These are phyloP conservation scores for Artemisia annua DNA, from an alignment of 129 eudicot species.

Conservation along the genomic window DNA sequence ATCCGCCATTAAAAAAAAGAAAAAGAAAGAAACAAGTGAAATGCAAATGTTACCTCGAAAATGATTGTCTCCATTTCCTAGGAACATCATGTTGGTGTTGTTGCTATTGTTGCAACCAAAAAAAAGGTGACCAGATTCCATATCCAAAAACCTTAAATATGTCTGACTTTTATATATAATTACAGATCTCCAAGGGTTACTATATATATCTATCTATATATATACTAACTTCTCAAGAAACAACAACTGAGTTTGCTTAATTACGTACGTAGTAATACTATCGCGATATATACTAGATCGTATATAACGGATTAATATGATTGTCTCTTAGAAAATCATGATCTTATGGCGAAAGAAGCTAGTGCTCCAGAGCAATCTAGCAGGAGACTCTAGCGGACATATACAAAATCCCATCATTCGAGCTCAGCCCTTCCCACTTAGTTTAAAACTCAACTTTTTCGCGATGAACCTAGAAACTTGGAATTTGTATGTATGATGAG, in stretches of 20 bases:
- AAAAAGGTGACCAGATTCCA: slow-evolving; percentile 67
- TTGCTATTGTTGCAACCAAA: slow-evolving; percentile 58
- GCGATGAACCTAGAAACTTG: slow-evolving; percentile 16
- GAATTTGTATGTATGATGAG: background rate
- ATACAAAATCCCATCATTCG: slow-evolving; percentile 85
- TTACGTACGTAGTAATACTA: too few relatives aligned
- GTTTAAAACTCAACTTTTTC: slow-evolving; percentile 10
- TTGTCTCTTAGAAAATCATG: slow-evolving; percentile 63
- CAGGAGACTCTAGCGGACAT: slow-evolving; percentile 83
- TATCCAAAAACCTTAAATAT: slow-evolving; percentile 27
- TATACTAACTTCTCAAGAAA: slow-evolving; percentile 24
- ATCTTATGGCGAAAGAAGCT: slow-evolving; percentile 98
- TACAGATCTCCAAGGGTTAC: slow-evolving; percentile 8
- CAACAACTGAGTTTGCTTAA: slow-evolving; percentile 14
- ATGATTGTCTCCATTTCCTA: slow-evolving; percentile 62
- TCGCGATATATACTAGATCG: slow-evolving; percentile 5
- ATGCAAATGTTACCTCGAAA: slow-evolving; percentile 54
- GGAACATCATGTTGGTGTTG: slow-evolving; percentile 50
- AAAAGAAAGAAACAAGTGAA: background rate
- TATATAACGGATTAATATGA: slow-evolving; percentile 14
- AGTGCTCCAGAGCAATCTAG: slow-evolving; percentile 89
- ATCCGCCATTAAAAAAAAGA: too few relatives aligned
- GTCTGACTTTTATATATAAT: too few relatives aligned
- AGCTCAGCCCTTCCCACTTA: slow-evolving; percentile 29
- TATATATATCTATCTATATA: slow-evolving; percentile 19